Base-by-base conservation (phyloP, 352 stramenopile genomes). In the Phytopythium helicoides region DNA sequence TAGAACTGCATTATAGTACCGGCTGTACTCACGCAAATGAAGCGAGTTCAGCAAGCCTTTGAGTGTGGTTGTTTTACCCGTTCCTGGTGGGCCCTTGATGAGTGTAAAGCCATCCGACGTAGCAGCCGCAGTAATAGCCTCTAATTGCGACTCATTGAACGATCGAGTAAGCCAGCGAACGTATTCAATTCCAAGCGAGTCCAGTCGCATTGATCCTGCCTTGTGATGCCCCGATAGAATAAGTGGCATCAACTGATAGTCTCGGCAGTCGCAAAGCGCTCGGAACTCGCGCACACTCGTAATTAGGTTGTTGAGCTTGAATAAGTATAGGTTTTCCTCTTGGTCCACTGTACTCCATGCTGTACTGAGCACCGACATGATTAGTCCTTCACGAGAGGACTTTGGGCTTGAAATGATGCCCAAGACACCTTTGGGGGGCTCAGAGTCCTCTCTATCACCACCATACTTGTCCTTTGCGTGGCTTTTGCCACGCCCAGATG, bases 61-160 rank as follows among this genome's bases (percentile, higher is more conserved):
- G 5, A 97, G 68, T 6, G 91, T 97, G 11, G 88, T 97, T 6
- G 91, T 97, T 61, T 97, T 97, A 46, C 91, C 91, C 26, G 90
- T 97, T 0, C 89, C 87, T 42, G 86, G 80, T 1, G 86, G 86
- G 11, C 86, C 91, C 56, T 97, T 97, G 65, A 97, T 96, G 28
- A 97, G 49, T 31, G 87, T 96, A 52, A 97, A 97, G 1, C 91
- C 91, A 23, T 92, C 64, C 10, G 81, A 96, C 3, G 83, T 96
- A 23, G 88, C 87, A 0, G 85, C 87, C 3, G 83, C 87, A 12
- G 76, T 81, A 57, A 97, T 97, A 1, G 91, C 87, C 77, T 95
- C 80, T 35, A 88, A 66, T 60, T 97, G 91, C 4, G 88, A 97
- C 19, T 92, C 73, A 37, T 97, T 97, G 39, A 95, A 97, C 36